phyloP scores from a whole-genome alignment of 2,329 filamentous ascomycete genomes.

The Trichoderma koningii region DNA sequence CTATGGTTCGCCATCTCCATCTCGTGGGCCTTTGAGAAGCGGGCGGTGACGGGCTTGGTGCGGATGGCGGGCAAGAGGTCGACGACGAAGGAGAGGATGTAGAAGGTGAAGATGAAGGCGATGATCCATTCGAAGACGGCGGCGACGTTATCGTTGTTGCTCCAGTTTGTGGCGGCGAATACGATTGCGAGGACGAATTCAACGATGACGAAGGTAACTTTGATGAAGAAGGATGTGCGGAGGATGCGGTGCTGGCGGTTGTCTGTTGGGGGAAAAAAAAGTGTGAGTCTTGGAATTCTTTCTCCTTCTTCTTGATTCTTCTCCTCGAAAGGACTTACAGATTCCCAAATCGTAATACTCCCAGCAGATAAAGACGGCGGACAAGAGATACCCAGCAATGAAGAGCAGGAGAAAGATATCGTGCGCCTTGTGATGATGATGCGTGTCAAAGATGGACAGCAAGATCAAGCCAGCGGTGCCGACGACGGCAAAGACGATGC shows the following conservation, averaged over 20 bases:
- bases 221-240: conserved; percentile 80
- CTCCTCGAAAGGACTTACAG: conserved; percentile 47
- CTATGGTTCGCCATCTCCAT: conserved; percentile 29
- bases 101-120: conserved; percentile 83
- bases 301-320: too few relatives aligned
- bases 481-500: conserved; percentile 68
- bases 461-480: conserved; percentile 81
- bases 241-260: conserved; percentile 76
- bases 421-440: conserved; percentile 67
- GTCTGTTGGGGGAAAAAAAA: conserved; percentile 37
- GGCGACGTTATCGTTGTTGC: conserved; percentile 60
- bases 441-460: conserved; percentile 82
- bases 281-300: background rate
- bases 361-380: conserved; percentile 83
- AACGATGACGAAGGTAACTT: conserved; percentile 79
- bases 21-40: conserved; percentile 38
- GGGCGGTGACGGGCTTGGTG: conserved; percentile 48
- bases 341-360: conserved; percentile 86
- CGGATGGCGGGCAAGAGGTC: conserved; percentile 80
- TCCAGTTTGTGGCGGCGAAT: conserved; percentile 64
- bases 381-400: conserved; percentile 81
- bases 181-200: conserved; percentile 73
- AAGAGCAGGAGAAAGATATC: conserved; percentile 79
- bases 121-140: conserved; percentile 81
- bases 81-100: conserved; percentile 81